These are phyloP conservation scores for Dichotomopilus funicola DNA, from an alignment of 2,329 filamentous ascomycete genomes.

Conservation along the genomic window DNA sequence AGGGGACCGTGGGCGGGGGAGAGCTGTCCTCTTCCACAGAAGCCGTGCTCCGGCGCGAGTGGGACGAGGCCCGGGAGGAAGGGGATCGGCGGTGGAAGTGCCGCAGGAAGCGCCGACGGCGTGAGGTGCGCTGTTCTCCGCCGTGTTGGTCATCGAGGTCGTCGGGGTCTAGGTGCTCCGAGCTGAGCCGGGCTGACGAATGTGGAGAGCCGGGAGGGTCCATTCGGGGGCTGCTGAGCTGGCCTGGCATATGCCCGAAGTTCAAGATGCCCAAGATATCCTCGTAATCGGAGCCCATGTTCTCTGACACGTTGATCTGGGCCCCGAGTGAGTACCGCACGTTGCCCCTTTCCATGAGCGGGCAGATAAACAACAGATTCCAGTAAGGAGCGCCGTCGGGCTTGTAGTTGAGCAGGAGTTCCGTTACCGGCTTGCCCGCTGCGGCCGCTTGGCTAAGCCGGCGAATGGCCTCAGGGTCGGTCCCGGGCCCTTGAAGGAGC, in stretches of 20 bases:
- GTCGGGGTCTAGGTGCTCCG: not conserved
- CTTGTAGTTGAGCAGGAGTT: conserved; percentile 42
- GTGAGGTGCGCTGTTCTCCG: not conserved
- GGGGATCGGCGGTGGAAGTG: conserved; percentile 12
- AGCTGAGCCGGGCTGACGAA: not conserved
- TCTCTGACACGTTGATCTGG: conserved; percentile 52
- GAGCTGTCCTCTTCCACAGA: not conserved
- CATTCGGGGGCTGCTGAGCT: conserved; percentile 15
- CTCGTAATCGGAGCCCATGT: conserved; percentile 38
- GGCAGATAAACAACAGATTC: conserved; percentile 50
- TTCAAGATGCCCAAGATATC: conserved; percentile 47
- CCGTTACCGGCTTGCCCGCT: conserved; percentile 34
- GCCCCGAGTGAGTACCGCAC: conserved; percentile 49
- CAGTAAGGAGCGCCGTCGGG: conserved; percentile 46
- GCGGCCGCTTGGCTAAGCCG: conserved; percentile 35
- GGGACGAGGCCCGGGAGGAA: not conserved
- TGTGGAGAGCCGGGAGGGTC: not conserved
- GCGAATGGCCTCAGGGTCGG: conserved; percentile 32
- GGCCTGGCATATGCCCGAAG: conserved; percentile 31
- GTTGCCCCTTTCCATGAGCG: conserved; percentile 44
- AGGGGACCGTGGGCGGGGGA: not conserved
- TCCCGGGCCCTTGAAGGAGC: conserved; percentile 40
- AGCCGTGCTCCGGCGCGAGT: not conserved
- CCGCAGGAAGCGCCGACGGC: conserved; percentile 15
- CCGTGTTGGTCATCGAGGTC: not conserved